Evolutionary conservation across 768 basidiomycete genomes (phyloP), one percentile per base, ranked within the genome.

Genomic region (Phanerochaete carnosa): DNA sequence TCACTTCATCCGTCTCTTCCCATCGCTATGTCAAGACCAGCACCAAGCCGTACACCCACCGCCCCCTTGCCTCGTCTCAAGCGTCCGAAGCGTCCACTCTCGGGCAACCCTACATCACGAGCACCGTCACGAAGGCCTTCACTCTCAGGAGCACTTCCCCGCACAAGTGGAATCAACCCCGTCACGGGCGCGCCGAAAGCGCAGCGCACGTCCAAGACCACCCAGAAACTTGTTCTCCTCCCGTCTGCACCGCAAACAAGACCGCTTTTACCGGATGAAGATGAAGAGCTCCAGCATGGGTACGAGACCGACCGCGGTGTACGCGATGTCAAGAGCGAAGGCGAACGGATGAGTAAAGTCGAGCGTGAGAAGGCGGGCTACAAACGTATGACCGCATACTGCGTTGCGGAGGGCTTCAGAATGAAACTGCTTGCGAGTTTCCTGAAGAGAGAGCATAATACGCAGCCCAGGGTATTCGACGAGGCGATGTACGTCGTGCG

Each of bases 391-490:
- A 94, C 95, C 0, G 94, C 93, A 2, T 98, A 95, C 72, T 95
- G 90, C 64, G 80, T 94, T 6, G 91, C 92, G 7, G 94, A 95
- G 65, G 83, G 83, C 7, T 88, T 95, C 72, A 86, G 87, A 69
- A 89, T 92, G 83, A 95, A 93, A 72, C 75, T 90, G 0, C 75
- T 97, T 23, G 86, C 89, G 12, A 86, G 88, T 1, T 96, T 95
- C 69, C 70, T 97, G 70, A 96, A 95, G 74, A 79, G 95, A 55
- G 95, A 98, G 69, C 95, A 98, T 71, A 96, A 95, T 57, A 94
- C 95, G 12, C 80, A 76, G 11, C 93, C 88, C 1, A 80, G 95
- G 61, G 82, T 93, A 0, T 98, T 93, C 65, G 95, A 97, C 71
- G 95, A 98, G 74, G 95, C 94, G 0, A 74, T 96, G 62, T 97